A percentile compares a stretch with the other conserved stretches of the same genome.
Conservation (phyloP, 2,329 filamentous ascomycete species). For the Colletotrichum lupini region DNA sequence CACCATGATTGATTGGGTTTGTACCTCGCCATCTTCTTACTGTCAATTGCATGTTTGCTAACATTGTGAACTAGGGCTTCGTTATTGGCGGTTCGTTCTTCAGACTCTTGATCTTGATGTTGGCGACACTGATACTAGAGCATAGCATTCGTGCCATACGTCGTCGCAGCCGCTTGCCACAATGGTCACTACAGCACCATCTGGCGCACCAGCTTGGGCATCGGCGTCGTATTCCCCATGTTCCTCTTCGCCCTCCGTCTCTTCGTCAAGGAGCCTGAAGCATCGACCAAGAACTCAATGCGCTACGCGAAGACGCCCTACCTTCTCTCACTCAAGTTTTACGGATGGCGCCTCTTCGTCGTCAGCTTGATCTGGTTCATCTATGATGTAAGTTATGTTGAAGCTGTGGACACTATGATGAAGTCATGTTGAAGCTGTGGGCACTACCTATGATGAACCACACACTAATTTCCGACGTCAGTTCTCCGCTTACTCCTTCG, state of each 20-base stretch:
- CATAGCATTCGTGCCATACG: conserved; percentile 44
- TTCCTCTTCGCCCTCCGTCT: conserved; percentile 77
- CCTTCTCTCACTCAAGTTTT: conserved; percentile 69
- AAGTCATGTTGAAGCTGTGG: neutral
- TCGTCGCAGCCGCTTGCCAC: conserved; percentile 66
- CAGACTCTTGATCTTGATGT: neutral
- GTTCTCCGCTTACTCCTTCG: conserved; percentile 87
- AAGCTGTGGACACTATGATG: neutral
- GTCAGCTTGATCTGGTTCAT: conserved; percentile 87
- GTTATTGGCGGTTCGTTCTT: conserved; percentile 74
- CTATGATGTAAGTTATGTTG: conserved; percentile 64
- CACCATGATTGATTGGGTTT: conserved; percentile 77
- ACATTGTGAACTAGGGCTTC: conserved; percentile 64
- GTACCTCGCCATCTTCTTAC: conserved; percentile 29
- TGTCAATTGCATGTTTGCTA: conserved; percentile 43
- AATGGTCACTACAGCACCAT: conserved; percentile 76
- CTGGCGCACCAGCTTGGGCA: conserved; percentile 84
- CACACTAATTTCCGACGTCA: conserved; percentile 33
- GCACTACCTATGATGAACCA: neutral
- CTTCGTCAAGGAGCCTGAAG: conserved; percentile 81
- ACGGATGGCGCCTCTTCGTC: conserved; percentile 77
- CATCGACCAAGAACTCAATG: conserved; percentile 79
- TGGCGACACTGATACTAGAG: neutral
- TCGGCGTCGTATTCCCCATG: conserved; percentile 82
- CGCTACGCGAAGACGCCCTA: conserved; percentile 68